Evolutionary conservation across 2,329 filamentous ascomycete genomes (phyloP).

Genomic region (Chrysosporium queenslandicum): DNA sequence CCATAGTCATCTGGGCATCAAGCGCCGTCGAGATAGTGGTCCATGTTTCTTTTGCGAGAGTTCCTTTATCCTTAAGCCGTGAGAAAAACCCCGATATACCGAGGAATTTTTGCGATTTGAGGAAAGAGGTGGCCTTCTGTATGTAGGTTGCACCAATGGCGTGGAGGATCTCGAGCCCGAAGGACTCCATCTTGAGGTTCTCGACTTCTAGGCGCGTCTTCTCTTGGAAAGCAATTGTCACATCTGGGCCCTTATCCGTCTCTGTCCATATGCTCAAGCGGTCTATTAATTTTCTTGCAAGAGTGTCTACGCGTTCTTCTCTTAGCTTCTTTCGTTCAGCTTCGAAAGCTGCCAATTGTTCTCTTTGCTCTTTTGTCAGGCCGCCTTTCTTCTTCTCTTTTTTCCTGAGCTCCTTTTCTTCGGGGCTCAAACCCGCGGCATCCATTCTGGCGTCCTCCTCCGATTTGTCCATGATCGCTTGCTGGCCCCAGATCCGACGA

Average conservation of each 20-base stretch:
- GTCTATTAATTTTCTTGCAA: slow-evolving; percentile 76
- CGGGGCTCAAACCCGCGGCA: slow-evolving; percentile 55
- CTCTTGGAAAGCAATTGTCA: slow-evolving; percentile 81
- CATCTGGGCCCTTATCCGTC: slow-evolving; percentile 77
- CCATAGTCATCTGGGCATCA: slow-evolving; percentile 95
- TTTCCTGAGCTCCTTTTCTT: slow-evolving; percentile 64
- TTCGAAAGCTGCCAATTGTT: slow-evolving; percentile 82
- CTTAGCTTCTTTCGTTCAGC: slow-evolving; percentile 72
- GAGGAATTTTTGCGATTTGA: slow-evolving; percentile 94
- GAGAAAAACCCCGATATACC: slow-evolving; percentile 93
- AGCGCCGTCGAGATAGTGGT: slow-evolving; percentile 93
- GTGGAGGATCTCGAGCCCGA: slow-evolving; percentile 90
- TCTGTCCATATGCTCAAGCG: slow-evolving; percentile 93
- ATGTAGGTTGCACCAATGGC: slow-evolving; percentile 88
- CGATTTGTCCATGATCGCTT: slow-evolving; percentile 78
- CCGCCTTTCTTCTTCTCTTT: slow-evolving; percentile 73
- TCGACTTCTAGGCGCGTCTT: slow-evolving; percentile 93
- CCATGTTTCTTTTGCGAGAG: slow-evolving; percentile 96
- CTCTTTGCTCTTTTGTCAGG: slow-evolving; percentile 81
- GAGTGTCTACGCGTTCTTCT: slow-evolving; percentile 77
- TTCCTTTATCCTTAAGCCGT: slow-evolving; percentile 90
- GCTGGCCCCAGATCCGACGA: slow-evolving; percentile 57
- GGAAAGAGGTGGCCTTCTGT: slow-evolving; percentile 72
- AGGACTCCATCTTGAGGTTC: slow-evolving; percentile 98
- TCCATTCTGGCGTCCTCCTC: slow-evolving; percentile 63